Conservation (phyloP, 2,329 filamentous ascomycete genomes). For the Escovopsis sp. region DNA sequence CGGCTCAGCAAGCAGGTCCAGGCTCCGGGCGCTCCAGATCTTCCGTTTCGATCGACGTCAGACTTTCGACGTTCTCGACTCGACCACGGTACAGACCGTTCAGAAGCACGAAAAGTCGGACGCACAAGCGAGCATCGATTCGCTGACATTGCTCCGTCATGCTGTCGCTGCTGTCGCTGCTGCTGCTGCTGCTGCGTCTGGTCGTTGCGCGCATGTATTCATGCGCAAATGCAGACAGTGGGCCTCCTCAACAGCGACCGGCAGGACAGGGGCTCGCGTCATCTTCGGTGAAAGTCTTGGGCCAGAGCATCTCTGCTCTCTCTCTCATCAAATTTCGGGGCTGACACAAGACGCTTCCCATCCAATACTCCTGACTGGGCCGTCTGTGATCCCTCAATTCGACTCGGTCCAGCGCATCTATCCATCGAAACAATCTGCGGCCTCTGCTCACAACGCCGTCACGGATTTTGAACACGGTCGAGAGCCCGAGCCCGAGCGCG, state of each 20-base stretch:
- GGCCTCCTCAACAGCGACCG: neutral
- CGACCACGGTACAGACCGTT: too few relatives aligned
- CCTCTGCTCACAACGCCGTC: too few relatives aligned
- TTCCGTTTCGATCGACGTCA: too few relatives aligned
- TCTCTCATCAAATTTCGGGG: neutral
- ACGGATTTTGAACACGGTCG: too few relatives aligned
- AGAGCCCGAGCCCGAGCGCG: too few relatives aligned
- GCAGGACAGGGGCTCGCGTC: neutral
- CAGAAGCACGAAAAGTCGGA: neutral
- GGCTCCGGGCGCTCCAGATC: too few relatives aligned
- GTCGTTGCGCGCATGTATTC: neutral
- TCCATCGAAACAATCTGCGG: neutral
- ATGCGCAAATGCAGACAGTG: neutral
- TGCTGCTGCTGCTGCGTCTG: neutral
- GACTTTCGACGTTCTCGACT: too few relatives aligned
- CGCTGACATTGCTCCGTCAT: neutral
- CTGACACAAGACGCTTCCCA: neutral
- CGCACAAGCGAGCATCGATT: neutral
- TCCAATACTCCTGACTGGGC: neutral
- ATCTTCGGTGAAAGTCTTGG: conserved; percentile 8
- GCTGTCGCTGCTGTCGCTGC: too few relatives aligned
- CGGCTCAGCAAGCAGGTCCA: too few relatives aligned
- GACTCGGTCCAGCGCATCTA: neutral
- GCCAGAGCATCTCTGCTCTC: conserved; percentile 1
- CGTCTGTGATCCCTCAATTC: neutral